Conservation (phyloP, 805 yeast genomes). For the Candida argentea region DNA sequence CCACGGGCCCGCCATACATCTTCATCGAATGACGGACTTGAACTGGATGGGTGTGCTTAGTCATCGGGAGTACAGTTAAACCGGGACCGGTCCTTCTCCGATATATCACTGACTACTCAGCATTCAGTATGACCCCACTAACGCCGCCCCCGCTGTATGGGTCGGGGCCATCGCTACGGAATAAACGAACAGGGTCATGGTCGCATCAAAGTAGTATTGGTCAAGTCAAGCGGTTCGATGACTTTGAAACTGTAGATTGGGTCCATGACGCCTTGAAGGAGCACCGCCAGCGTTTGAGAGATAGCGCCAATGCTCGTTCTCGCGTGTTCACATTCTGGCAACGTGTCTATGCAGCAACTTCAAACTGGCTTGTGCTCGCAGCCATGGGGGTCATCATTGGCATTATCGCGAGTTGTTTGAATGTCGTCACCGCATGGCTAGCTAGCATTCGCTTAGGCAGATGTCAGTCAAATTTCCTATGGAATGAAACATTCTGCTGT, state of each 20-base stretch:
- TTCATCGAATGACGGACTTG: no score
- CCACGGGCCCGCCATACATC: no score
- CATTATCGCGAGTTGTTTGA: constrained; percentile 68
- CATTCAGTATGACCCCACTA: no score
- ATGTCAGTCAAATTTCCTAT: constrained; percentile 59
- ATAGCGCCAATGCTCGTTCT: constrained; percentile 7
- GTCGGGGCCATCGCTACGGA: constrained; percentile 1
- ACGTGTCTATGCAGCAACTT: constrained; percentile 27
- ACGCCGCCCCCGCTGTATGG: no score
- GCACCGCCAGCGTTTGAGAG: constrained; percentile 25
- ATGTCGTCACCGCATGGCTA: constrained; percentile 79
- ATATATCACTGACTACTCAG: no score
- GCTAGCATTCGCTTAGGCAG: constrained; percentile 71
- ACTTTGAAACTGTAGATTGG: constrained; percentile 64
- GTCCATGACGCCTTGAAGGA: constrained; percentile 47
- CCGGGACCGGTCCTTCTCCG: no score
- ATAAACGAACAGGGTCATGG: constrained; percentile 26
- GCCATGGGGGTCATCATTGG: constrained; percentile 74
- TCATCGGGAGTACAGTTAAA: no score
- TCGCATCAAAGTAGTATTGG: constrained; percentile 23
- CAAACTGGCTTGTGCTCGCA: constrained; percentile 67
- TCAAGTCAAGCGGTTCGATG: constrained; percentile 43
- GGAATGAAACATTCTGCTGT: constrained; percentile 76
- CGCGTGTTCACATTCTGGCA: constrained; percentile 11
- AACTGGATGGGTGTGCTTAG: no score